These are phyloP conservation scores for Mycena sp. DNA, from an alignment of 1,284 basidiomycete species.

Conservation along the genomic window DNA sequence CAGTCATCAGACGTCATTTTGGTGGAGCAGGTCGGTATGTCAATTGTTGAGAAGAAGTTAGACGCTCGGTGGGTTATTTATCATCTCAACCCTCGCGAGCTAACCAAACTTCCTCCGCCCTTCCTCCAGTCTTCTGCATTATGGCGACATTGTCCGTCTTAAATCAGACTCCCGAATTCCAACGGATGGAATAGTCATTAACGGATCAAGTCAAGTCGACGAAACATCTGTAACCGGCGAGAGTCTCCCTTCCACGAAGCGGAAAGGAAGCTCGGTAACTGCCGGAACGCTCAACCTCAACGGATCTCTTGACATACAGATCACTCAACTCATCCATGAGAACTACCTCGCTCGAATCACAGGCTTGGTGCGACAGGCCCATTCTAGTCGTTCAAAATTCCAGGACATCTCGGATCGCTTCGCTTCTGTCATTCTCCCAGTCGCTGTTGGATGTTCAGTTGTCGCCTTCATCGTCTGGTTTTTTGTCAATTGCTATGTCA, in stretches of 20 bases:
- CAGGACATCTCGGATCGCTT: constrained; percentile 52
- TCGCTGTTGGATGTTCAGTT: constrained; percentile 26
- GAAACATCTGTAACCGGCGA: constrained; percentile 59
- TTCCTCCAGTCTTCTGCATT: constrained; percentile 44
- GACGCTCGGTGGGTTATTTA: constrained; percentile 34
- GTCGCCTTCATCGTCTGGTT: constrained; percentile 50
- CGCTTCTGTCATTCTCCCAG: constrained; percentile 45
- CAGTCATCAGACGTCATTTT: constrained; percentile 47
- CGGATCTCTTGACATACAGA: constrained; percentile 48
- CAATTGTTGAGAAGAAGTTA: constrained; percentile 25
- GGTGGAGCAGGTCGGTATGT: constrained; percentile 36
- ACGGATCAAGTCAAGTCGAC: constrained; percentile 51
- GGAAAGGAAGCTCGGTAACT: constrained; percentile 44
- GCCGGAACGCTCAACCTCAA: constrained; percentile 53
- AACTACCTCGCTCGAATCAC: constrained; percentile 55
- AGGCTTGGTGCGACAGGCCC: constrained; percentile 48
- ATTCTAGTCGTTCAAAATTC: constrained; percentile 47
- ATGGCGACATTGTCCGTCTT: constrained; percentile 50
- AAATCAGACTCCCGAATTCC: constrained; percentile 47
- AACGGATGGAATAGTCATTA: constrained; percentile 52
- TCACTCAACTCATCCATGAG: constrained; percentile 49
- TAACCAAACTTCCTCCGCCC: neutral
- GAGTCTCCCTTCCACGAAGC: constrained; percentile 50
- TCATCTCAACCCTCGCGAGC: neutral
- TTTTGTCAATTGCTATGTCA: constrained; percentile 43